Percentiles rank a stretch among this genome's conserved stretches.
These are phyloP conservation scores for Penicillium sp. DNA, from an alignment of 2,329 filamentous ascomycete species.

Conservation along the genomic window DNA sequence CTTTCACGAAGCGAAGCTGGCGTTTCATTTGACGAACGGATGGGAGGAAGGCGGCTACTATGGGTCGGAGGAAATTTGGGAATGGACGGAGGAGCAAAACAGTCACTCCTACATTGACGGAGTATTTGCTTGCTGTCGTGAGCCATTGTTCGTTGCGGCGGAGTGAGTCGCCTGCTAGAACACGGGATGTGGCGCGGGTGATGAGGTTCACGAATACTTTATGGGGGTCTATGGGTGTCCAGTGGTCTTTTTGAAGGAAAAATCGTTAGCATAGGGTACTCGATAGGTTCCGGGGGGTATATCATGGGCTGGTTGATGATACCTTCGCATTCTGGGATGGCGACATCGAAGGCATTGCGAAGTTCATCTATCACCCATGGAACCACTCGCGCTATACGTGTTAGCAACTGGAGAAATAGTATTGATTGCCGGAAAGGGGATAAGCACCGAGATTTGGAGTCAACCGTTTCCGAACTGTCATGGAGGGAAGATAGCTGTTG, in stretches of 20 bases:
- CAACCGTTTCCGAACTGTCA: slow-evolving; percentile 25
- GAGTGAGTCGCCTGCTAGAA: slow-evolving; percentile 41
- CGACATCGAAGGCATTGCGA: slow-evolving; percentile 22
- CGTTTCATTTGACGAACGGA: slow-evolving; percentile 32
- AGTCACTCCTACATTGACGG: slow-evolving; percentile 35
- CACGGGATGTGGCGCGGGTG: slow-evolving; percentile 40
- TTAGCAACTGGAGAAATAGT: neutral
- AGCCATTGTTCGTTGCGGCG: slow-evolving; percentile 43
- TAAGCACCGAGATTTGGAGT: slow-evolving; percentile 25
- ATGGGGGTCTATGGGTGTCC: slow-evolving; percentile 24
- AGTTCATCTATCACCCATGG: slow-evolving; percentile 29
- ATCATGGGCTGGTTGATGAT: neutral
- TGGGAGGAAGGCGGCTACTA: slow-evolving; percentile 37
- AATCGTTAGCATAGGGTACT: neutral
- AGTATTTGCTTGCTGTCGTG: slow-evolving; percentile 33
- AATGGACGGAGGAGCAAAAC: slow-evolving; percentile 34
- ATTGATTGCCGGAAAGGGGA: too few relatives aligned
- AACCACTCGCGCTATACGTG: slow-evolving; percentile 21
- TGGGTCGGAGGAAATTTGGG: slow-evolving; percentile 34
- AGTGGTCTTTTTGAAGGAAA: slow-evolving; percentile 16
- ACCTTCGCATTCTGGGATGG: slow-evolving; percentile 28
- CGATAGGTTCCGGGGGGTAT: neutral
- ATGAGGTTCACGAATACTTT: slow-evolving; percentile 35
- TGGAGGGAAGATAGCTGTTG: slow-evolving; percentile 24
- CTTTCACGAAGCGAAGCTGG: slow-evolving; percentile 30